A percentile compares a stretch with the other conserved stretches of the same genome.
These are phyloP conservation scores for Hypoxylon sp. DNA, from an alignment of 2,329 filamentous ascomycete species.

Conservation along the genomic window DNA sequence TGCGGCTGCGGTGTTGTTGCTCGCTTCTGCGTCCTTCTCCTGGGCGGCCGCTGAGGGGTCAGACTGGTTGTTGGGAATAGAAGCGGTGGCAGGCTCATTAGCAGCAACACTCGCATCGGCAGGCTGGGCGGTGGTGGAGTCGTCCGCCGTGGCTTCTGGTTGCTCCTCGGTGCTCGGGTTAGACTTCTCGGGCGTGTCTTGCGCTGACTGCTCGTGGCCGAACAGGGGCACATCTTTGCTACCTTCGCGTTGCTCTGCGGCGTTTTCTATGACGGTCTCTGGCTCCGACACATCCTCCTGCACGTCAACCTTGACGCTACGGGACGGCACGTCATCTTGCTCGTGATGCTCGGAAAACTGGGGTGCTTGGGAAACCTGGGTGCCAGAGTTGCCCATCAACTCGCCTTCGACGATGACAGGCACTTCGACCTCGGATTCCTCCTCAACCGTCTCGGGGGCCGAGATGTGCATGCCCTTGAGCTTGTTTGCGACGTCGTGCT, in stretches of 20 bases:
- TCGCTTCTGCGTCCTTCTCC: slow-evolving; percentile 6
- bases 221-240: slow-evolving; percentile 36
- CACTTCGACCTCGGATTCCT: slow-evolving; percentile 50
- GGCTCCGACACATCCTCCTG: slow-evolving; percentile 35
- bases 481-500: slow-evolving; percentile 55
- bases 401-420: slow-evolving; percentile 53
- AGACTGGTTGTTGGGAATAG: too few relatives aligned
- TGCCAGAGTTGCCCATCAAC: slow-evolving; percentile 40
- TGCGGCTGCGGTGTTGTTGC: not conserved
- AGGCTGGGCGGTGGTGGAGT: not conserved
- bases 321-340: slow-evolving; percentile 23
- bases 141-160: slow-evolving; percentile 20
- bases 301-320: slow-evolving; percentile 31
- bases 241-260: slow-evolving; percentile 23
- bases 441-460: slow-evolving; percentile 66
- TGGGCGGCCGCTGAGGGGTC: slow-evolving; percentile 4
- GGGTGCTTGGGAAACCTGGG: slow-evolving; percentile 25
- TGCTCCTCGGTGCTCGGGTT: slow-evolving; percentile 39
- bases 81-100: slow-evolving; percentile 4
- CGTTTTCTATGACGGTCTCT: slow-evolving; percentile 30
- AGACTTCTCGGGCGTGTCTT: slow-evolving; percentile 38
- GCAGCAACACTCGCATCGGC: not conserved
- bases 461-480: slow-evolving; percentile 58
- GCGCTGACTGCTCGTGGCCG: slow-evolving; percentile 36
- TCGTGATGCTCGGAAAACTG: slow-evolving; percentile 28